Base-by-base conservation (phyloP, 2,329 filamentous ascomycete species). In the Westerdykella ornata region DNA sequence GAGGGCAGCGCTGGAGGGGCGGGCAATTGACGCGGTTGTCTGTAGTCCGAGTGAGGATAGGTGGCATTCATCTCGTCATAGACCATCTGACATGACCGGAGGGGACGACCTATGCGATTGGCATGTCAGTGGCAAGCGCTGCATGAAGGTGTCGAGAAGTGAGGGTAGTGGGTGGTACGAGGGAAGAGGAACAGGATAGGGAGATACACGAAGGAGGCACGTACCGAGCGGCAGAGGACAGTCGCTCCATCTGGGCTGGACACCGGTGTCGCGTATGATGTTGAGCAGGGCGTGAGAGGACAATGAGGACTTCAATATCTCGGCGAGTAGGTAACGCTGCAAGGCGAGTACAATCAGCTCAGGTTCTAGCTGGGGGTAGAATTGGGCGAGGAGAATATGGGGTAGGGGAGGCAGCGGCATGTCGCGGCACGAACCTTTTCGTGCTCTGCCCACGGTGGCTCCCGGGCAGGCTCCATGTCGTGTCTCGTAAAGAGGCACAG, bases 191-290 rank as follows among this genome's bases (percentile, higher is more conserved):
- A 14, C 16, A 14, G 26, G 30, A 12, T 54, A 40, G 52, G 54
- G 35, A 32, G 18, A 28, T 16, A 40, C 32, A 44, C 19, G 33
- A 14, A 19, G 40, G 36, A 37, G 35, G 32, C 36, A 57, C 69
- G 51, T 63, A 76, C 74, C 73, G 54, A 61, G 61, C 47, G 74
- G 74, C 44, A 76, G 59, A 31, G 71, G 62, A 48, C 71, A 71
- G 41, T 75, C 66, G 39, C 66, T 66, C 73, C 72, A 76, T 51
- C 62, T 62, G 42, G 71, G 72, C 49, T 66, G 62, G 46, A 72
- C 60, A 47, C 66, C 64, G 43, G 57, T 52, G 39, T 70, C 66
- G 46, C 64, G 62, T 47, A 75, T 65, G 48, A 72, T 58, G 42
- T 67, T 58, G 47, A 70, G 64, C 42, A 74, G 60, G 34, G 64